These are phyloP conservation scores for Candida tropicalis DNA, from an alignment of 1,139 yeast genomes.

Conservation along the genomic window DNA sequence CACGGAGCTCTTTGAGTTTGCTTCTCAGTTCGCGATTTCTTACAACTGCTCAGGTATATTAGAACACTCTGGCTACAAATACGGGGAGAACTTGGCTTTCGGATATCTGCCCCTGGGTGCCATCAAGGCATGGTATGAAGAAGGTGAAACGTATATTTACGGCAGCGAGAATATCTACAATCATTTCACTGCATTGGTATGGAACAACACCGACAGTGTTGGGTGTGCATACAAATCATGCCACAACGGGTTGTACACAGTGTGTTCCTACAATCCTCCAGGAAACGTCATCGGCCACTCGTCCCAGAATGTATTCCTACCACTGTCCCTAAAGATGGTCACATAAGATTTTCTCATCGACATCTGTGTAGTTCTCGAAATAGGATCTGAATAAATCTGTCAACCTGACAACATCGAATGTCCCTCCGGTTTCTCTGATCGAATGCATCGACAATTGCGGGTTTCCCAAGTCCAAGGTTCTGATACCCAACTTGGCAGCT, in stretches of 20 bases:
- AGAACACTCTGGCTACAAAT: conserved; percentile 36
- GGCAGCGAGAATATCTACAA: conserved; percentile 29
- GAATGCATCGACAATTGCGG: conserved; percentile 97
- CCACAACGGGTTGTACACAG: conserved; percentile 51
- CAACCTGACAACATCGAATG: conserved; percentile 68
- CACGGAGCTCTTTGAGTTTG: conserved; percentile 30
- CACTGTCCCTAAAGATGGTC: conserved; percentile 20
- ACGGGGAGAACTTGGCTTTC: conserved; percentile 43
- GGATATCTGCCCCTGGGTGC: conserved; percentile 37
- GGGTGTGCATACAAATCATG: conserved; percentile 47
- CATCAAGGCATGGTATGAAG: conserved; percentile 41
- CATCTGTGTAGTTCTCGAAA: conserved; percentile 43
- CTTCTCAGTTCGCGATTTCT: conserved; percentile 28
- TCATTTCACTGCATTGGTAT: conserved; percentile 46
- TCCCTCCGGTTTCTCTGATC: conserved; percentile 90
- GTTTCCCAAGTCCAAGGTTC: conserved; percentile 90
- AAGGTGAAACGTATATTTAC: conserved; percentile 31
- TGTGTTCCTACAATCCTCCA: conserved; percentile 62
- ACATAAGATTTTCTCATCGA: conserved; percentile 33
- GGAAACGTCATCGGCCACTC: conserved; percentile 56
- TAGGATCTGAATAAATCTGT: conserved; percentile 63
- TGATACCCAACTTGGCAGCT: conserved; percentile 83
- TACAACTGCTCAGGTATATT: conserved; percentile 41
- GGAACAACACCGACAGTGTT: conserved; percentile 37
- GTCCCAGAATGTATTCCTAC: conserved; percentile 31